Conservation (phyloP, 2,329 filamentous ascomycete species). For the Sporothrix phasma region DNA sequence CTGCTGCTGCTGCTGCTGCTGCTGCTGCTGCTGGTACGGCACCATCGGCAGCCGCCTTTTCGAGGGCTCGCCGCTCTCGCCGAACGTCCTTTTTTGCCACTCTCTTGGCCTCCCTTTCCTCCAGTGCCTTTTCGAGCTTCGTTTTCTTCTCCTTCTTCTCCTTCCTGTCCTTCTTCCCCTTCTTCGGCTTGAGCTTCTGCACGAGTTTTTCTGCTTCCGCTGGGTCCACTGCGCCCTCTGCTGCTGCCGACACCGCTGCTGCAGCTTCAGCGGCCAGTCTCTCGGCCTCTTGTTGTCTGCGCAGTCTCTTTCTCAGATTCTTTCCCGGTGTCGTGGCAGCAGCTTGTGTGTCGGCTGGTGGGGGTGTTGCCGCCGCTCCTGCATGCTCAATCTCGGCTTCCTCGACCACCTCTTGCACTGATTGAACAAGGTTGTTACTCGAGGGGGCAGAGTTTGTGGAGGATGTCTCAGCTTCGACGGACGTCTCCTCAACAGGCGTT, state of each 20-base stretch:
- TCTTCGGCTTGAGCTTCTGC: not conserved
- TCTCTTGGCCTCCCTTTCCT: slow-evolving; percentile 2
- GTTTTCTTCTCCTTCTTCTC: not conserved
- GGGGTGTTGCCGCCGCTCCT: not conserved
- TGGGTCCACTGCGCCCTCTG: not conserved
- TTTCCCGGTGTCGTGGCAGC: slow-evolving; percentile 8
- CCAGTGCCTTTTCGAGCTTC: not conserved
- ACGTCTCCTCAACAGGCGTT: not conserved
- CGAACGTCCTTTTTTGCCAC: not conserved
- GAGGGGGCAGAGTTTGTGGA: not conserved
- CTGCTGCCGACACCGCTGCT: not conserved
- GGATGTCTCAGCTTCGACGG: not conserved
- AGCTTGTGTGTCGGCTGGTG: not conserved
- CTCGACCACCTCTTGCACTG: not conserved
- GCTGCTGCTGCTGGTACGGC: too few species aligned
- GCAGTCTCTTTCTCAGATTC: slow-evolving; percentile 15
- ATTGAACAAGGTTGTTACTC: not conserved
- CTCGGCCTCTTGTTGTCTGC: slow-evolving; percentile 6
- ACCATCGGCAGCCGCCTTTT: not conserved
- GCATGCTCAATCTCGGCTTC: not conserved
- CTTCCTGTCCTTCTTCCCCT: not conserved
- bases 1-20: too few species aligned
- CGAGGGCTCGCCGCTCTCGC: not conserved
- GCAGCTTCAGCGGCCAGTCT: not conserved
- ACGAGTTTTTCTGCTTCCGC: not conserved